These are phyloP conservation scores for Cladophialophora immunda DNA, from an alignment of 2,329 filamentous ascomycete genomes.

Conservation along the genomic window DNA sequence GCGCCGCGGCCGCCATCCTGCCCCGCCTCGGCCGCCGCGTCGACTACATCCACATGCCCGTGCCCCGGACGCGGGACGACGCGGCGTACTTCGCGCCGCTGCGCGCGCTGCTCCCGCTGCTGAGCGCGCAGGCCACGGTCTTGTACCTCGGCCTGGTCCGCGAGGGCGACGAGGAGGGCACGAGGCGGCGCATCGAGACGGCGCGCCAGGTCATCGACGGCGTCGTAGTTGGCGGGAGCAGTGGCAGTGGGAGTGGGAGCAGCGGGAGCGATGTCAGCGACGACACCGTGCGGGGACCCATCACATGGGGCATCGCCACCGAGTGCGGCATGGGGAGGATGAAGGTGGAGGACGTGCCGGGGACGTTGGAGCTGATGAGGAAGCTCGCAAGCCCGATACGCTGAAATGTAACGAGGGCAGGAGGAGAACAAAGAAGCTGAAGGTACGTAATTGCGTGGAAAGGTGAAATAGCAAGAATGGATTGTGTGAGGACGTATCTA, in stretches of 20 bases:
- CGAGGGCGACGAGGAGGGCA: conserved; percentile 50
- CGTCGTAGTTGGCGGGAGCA: conserved; percentile 42
- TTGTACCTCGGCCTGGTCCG: conserved; percentile 55
- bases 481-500: too few relatives aligned
- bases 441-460: too few relatives aligned
- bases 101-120: conserved; percentile 34
- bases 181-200: conserved; percentile 48
- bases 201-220: conserved; percentile 42
- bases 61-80: conserved; percentile 51
- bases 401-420: background rate
- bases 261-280: conserved; percentile 42
- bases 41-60: conserved; percentile 56
- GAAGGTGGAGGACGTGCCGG: conserved; percentile 38
- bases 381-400: conserved; percentile 1
- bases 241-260: too few relatives aligned
- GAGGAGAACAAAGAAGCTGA: too few relatives aligned
- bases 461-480: too few relatives aligned
- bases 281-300: conserved; percentile 36
- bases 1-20: conserved; percentile 49
- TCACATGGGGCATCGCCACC: conserved; percentile 50
- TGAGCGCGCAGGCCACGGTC: conserved; percentile 45
- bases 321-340: conserved; percentile 46
- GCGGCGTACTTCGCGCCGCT: conserved; percentile 52
- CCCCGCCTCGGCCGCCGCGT: conserved; percentile 43
- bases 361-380: conserved; percentile 32